A percentile compares a stretch with the other conserved stretches of the same genome.
phyloP scores from a whole-genome alignment of 73 alveolate species.

The Durusdinium trenchii region DNA sequence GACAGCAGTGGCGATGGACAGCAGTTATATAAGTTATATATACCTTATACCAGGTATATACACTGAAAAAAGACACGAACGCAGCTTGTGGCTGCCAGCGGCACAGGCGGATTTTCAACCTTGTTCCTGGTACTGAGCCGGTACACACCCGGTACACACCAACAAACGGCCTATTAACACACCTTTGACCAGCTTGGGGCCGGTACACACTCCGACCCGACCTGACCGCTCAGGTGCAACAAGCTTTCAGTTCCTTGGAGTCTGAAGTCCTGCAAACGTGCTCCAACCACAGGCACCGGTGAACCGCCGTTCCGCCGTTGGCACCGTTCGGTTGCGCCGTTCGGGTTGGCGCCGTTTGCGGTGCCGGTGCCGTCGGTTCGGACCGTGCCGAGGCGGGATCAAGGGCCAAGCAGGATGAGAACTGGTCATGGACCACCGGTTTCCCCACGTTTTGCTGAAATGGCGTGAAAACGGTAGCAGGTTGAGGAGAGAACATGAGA shows the following conservation, averaged over 20 bases:
- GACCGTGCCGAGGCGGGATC: neutral
- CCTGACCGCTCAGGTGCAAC: slow-evolving; percentile 10
- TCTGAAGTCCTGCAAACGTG: slow-evolving; percentile 33
- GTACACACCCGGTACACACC: neutral
- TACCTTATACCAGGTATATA: neutral
- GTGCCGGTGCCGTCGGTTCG: neutral
- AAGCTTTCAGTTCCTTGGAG: slow-evolving; percentile 57
- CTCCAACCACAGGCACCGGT: slow-evolving; percentile 25
- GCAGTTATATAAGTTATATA: neutral
- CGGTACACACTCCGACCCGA: neutral
- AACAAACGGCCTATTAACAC: neutral
- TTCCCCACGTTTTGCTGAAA: neutral
- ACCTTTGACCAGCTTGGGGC: neutral
- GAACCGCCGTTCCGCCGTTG: neutral
- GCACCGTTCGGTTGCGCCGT: neutral
- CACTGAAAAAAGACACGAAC: neutral
- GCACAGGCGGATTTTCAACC: neutral
- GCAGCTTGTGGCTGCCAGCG: slow-evolving; percentile 31
- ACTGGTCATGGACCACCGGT: neutral
- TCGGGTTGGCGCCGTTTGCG: neutral
- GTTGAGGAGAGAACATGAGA: neutral
- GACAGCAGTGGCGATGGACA: neutral
- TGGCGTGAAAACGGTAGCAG: neutral
- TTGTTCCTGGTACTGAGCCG: neutral
- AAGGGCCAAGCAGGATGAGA: neutral